A percentile compares a stretch with the other conserved stretches of the same genome.
These are phyloP conservation scores for Globisporangium nodosum DNA, from an alignment of 352 stramenopile genomes.

Conservation along the genomic window DNA sequence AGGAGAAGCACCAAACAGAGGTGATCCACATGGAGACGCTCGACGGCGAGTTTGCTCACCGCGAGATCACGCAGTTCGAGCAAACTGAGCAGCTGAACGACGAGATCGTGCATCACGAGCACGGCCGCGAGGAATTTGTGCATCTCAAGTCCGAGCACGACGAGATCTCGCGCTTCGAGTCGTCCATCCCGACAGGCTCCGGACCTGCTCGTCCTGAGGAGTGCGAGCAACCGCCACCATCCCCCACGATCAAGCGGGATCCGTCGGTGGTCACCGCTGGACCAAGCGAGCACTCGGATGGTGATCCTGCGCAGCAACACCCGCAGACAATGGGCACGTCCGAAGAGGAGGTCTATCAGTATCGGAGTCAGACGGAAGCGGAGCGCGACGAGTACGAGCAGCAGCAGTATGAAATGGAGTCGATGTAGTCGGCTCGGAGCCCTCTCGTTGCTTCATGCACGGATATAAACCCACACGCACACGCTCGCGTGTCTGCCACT, in stretches of 20 bases:
- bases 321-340: constrained; percentile 5
- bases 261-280: constrained; percentile 19
- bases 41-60: constrained; percentile 71
- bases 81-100: constrained; percentile 78
- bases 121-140: constrained; percentile 75
- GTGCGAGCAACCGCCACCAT: constrained; percentile 69
- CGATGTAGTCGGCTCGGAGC: constrained; percentile 6
- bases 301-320: neutral
- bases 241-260: constrained; percentile 75
- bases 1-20: constrained; percentile 80
- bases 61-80: constrained; percentile 84
- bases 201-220: constrained; percentile 36
- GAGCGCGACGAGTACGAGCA: constrained; percentile 4
- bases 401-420: constrained; percentile 12
- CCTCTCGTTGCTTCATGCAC: constrained; percentile 1
- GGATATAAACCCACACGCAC: neutral
- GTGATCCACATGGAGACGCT: constrained; percentile 84
- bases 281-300: neutral
- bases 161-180: constrained; percentile 82
- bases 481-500: neutral
- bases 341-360: constrained; percentile 4
- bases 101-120: constrained; percentile 77
- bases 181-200: constrained; percentile 38
- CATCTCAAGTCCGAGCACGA: constrained; percentile 80
- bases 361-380: constrained; percentile 2